Percentiles rank a stretch among this genome's conserved stretches.
phyloP scores from a whole-genome alignment of 2,329 filamentous ascomycete genomes.

The Colletotrichum acutatum region DNA sequence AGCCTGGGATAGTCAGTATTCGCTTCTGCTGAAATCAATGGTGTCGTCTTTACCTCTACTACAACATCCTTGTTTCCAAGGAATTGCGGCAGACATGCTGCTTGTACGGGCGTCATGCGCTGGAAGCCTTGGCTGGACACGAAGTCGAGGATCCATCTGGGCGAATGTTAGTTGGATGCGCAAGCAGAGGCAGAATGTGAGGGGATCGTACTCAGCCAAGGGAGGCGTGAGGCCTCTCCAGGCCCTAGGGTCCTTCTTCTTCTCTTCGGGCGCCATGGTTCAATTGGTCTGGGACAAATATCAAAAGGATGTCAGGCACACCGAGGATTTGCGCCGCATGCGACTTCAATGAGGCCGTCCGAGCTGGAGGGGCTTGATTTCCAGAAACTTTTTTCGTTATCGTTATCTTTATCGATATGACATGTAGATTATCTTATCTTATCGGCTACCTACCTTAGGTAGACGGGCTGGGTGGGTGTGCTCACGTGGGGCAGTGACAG shows the following conservation, averaged over 20 bases:
- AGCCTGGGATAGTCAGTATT: conserved; percentile 59
- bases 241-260: conserved; percentile 61
- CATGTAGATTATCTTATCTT: background rate
- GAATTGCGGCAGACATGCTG: conserved; percentile 88
- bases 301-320: background rate
- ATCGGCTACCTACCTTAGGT: background rate
- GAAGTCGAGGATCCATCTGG: conserved; percentile 88
- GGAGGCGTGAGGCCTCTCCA: conserved; percentile 53
- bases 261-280: conserved; percentile 47
- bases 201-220: conserved; percentile 44
- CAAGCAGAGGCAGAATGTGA: conserved; percentile 56
- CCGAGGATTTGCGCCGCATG: background rate
- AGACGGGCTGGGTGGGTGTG: background rate
- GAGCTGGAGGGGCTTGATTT: conserved; percentile 24
- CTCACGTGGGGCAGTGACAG: background rate
- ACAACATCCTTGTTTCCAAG: conserved; percentile 92
- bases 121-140: conserved; percentile 86
- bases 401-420: conserved; percentile 26
- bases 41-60: conserved; percentile 70
- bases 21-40: fast-evolving
- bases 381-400: conserved; percentile 32
- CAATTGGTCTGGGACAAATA: background rate
- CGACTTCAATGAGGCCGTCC: background rate
- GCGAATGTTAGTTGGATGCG: conserved; percentile 77
- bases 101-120: conserved; percentile 94